A percentile compares a stretch with the other conserved stretches of the same genome.
phyloP scores from a whole-genome alignment of 306 rosid species.

The Vicia sativa region DNA sequence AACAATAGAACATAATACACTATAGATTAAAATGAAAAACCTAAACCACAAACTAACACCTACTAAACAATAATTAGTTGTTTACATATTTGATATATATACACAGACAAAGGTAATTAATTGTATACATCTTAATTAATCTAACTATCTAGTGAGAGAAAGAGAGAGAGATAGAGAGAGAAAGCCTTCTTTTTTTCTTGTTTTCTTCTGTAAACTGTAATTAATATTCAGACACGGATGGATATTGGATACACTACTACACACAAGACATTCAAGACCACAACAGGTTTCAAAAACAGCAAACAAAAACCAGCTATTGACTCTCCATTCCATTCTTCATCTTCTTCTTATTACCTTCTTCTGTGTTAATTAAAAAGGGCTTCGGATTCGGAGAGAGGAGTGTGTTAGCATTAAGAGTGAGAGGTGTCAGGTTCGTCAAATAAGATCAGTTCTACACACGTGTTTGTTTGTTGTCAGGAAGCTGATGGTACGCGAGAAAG shows the following conservation, averaged over 20 bases:
- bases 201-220: constrained; percentile 45
- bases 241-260: constrained; percentile 48
- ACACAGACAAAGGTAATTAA: constrained; percentile 59
- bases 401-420: constrained; percentile 76
- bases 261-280: constrained; percentile 58
- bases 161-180: too few species aligned
- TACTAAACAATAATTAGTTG: constrained; percentile 62
- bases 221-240: constrained; percentile 54
- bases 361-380: constrained; percentile 60
- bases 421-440: constrained; percentile 61
- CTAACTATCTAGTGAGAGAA: constrained; percentile 70
- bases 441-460: constrained; percentile 80
- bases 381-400: constrained; percentile 47
- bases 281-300: constrained; percentile 56
- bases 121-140: constrained; percentile 56
- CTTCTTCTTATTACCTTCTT: constrained; percentile 65
- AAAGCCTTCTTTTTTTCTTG: constrained; percentile 38
- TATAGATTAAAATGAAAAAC: constrained; percentile 46
- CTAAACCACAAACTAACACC: constrained; percentile 44
- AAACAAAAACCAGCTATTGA: constrained; percentile 68
- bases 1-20: constrained; percentile 18
- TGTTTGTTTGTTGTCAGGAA: constrained; percentile 63
- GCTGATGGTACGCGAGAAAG: constrained; percentile 63
- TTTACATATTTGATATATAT: constrained; percentile 81
- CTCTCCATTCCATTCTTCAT: constrained; percentile 42